A percentile compares a stretch with the other conserved stretches of the same genome.
Evolutionary conservation across 1,139 yeast genomes (phyloP).

Genomic region (Saccharomyces pastorianus): DNA sequence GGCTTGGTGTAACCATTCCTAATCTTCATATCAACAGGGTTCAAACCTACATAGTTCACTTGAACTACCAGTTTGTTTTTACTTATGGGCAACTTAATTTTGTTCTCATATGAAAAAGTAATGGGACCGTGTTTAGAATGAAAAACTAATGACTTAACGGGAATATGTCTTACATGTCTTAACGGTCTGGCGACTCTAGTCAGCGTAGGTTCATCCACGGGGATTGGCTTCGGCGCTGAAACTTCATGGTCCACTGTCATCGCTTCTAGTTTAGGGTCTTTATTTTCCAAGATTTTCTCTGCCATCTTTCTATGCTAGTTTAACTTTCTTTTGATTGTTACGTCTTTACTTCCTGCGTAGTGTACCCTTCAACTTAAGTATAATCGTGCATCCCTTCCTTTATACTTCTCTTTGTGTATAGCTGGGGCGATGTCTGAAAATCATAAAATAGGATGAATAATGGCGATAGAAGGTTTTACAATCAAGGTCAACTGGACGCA

Average conservation of each 20-base stretch:
- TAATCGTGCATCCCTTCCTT: background rate
- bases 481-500: background rate
- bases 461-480: background rate
- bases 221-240: conserved; percentile 9
- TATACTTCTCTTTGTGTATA: background rate
- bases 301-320: conserved; percentile 7
- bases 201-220: conserved; percentile 9
- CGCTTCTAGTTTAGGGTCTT: conserved; percentile 12
- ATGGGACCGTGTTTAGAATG: conserved; percentile 29
- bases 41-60: conserved; percentile 51
- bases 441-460: background rate
- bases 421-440: background rate
- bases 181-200: conserved; percentile 32
- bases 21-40: conserved; percentile 36
- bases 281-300: conserved; percentile 10
- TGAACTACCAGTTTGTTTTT: conserved; percentile 44
- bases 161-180: conserved; percentile 30
- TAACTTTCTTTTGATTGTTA: background rate
- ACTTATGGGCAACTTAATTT: conserved; percentile 33
- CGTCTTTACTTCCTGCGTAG: too few species aligned
- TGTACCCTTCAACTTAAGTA: background rate
- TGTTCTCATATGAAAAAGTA: conserved; percentile 32
- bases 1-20: conserved; percentile 34
- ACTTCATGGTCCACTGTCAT: conserved; percentile 8
- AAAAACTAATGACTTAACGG: conserved; percentile 30